Conservation (phyloP, 164 flowering plant species). For the Chimonanthus salicifolius region DNA sequence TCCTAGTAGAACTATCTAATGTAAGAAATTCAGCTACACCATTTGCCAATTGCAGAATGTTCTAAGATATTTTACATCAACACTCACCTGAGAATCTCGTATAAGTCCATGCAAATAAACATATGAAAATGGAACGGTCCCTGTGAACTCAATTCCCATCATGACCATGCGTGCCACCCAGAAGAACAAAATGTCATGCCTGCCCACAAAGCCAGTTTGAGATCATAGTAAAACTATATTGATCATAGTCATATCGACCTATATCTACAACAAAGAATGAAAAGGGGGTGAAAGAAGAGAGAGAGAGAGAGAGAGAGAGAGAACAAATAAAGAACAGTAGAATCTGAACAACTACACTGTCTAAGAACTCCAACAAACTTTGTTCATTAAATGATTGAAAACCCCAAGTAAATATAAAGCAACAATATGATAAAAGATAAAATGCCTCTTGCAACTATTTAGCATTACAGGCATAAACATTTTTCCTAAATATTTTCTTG, state of each 20-base stretch:
- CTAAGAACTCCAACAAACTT: no score
- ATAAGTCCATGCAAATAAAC: slow-evolving; percentile 93
- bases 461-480: no score
- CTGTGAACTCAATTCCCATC: slow-evolving; percentile 98
- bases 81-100: slow-evolving; percentile 77
- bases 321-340: not conserved
- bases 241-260: not conserved
- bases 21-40: no score
- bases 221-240: no score
- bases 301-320: not conserved
- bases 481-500: no score
- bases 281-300: not conserved
- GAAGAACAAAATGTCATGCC: slow-evolving; percentile 97
- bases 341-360: not conserved
- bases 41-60: not conserved
- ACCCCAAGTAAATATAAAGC: no score
- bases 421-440: no score
- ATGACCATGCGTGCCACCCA: slow-evolving; percentile 99
- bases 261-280: not conserved
- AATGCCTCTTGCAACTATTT: no score
- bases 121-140: slow-evolving; percentile 71
- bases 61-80: not conserved
- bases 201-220: slow-evolving; percentile 22
- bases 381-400: no score
- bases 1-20: no score